A percentile compares a stretch with the other conserved stretches of the same genome.
Conservation (phyloP, 805 yeast genomes). For the Wickerhamiella hasegawae region DNA sequence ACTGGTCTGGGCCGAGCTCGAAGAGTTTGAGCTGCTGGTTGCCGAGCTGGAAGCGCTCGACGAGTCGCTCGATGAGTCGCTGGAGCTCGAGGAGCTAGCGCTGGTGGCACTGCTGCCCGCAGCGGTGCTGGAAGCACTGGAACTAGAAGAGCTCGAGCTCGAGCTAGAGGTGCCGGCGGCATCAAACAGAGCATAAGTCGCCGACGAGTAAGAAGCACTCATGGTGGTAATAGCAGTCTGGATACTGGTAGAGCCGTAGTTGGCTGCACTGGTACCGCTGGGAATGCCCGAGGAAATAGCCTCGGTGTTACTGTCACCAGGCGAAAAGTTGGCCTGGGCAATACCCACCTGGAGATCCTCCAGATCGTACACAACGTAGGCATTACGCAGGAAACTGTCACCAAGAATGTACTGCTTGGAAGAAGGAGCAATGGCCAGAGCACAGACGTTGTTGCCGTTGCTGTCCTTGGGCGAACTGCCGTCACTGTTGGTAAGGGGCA, state of each 20-base stretch:
- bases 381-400: slow-evolving; percentile 45
- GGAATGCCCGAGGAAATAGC: not conserved
- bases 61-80: not conserved
- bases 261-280: not conserved
- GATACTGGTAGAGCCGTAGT: not conserved
- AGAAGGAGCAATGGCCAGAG: slow-evolving; percentile 11
- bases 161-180: not conserved
- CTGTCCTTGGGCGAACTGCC: slow-evolving; percentile 7
- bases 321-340: slow-evolving; percentile 22
- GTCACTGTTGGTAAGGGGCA: slow-evolving; percentile 6
- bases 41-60: too few species aligned
- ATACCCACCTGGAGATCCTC: slow-evolving; percentile 39
- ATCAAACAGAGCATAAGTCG: not conserved
- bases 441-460: slow-evolving; percentile 13
- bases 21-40: too few species aligned
- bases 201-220: not conserved
- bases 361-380: slow-evolving; percentile 50
- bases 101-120: not conserved
- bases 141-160: not conserved
- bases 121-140: not conserved
- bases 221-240: not conserved
- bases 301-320: not conserved
- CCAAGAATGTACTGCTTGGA: slow-evolving; percentile 28
- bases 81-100: not conserved
- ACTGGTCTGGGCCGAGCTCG: too few species aligned